Conservation (phyloP, 805 yeast genomes). For the Barnettozyma pratensis region DNA sequence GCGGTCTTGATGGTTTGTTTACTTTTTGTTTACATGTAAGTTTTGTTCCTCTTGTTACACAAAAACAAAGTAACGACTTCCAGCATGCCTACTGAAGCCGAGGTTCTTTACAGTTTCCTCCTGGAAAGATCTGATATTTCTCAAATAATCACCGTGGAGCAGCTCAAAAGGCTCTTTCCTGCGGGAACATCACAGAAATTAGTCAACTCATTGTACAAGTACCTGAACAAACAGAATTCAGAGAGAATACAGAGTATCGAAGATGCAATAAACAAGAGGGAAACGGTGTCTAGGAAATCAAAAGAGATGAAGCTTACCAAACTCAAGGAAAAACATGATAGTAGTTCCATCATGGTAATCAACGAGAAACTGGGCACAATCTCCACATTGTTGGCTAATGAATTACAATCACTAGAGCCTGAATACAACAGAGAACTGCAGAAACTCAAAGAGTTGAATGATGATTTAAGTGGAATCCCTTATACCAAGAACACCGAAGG, state of each 20-base stretch:
- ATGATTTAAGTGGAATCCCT: constrained; percentile 26
- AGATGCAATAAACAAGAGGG: constrained; percentile 2
- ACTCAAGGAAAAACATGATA: not conserved
- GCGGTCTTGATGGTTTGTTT: not conserved
- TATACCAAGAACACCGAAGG: constrained; percentile 5
- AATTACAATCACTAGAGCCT: constrained; percentile 21
- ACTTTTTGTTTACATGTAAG: too few relatives aligned
- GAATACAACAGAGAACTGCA: constrained; percentile 12
- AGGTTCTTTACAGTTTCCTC: constrained; percentile 13
- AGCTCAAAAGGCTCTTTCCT: constrained; percentile 14
- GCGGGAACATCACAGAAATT: constrained; percentile 5
- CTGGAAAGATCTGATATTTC: constrained; percentile 13
- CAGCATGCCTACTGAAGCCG: constrained; percentile 15
- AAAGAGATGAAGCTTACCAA: not conserved
- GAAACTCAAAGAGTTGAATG: constrained; percentile 1
- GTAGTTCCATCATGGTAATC: constrained; percentile 1
- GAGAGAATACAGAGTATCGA: constrained; percentile 5
- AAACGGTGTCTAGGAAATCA: not conserved
- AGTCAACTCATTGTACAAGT: constrained; percentile 6
- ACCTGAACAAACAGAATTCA: not conserved
- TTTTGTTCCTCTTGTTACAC: not conserved
- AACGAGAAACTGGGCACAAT: constrained; percentile 25
- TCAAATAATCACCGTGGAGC: constrained; percentile 4
- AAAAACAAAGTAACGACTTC: not conserved
- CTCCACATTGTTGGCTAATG: constrained; percentile 25